Evolutionary conservation across 257 asterid species (phyloP).

Genomic region (Eustoma russellianum): DNA sequence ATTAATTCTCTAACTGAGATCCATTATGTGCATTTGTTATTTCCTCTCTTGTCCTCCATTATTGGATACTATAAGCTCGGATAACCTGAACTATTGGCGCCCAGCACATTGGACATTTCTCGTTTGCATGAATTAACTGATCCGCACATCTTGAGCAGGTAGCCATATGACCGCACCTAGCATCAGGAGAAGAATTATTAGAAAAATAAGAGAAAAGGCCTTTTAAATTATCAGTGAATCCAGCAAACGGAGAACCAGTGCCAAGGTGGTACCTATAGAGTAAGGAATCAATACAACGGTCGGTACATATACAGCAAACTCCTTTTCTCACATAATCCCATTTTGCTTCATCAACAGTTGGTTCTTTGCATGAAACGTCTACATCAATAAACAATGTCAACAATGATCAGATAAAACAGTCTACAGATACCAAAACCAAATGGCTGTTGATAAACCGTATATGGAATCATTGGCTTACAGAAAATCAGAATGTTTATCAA

Average conservation of each 20-base stretch:
- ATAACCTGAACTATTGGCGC: slow-evolving; percentile 83
- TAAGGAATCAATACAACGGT: slow-evolving; percentile 54
- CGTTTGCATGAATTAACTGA: slow-evolving; percentile 32
- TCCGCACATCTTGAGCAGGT: slow-evolving; percentile 77
- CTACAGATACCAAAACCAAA: neutral
- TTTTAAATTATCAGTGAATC: too few relatives aligned
- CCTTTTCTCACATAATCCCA: slow-evolving; percentile 77
- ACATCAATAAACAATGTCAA: slow-evolving; percentile 8
- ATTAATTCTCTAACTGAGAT: slow-evolving; percentile 4
- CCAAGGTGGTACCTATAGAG: slow-evolving; percentile 57
- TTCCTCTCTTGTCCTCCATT: slow-evolving; percentile 3
- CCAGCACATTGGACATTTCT: slow-evolving; percentile 80
- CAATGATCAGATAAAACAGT: neutral
- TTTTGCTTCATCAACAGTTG: slow-evolving; percentile 31
- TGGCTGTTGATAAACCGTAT: neutral
- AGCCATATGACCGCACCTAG: slow-evolving; percentile 97
- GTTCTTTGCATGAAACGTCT: slow-evolving; percentile 26
- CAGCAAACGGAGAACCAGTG: neutral
- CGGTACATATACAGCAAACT: slow-evolving; percentile 65
- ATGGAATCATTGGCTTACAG: too few relatives aligned
- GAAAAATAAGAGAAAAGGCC: neutral
- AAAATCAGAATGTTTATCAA: too few relatives aligned
- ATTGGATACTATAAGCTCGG: slow-evolving; percentile 60
- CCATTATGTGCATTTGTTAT: too few relatives aligned
- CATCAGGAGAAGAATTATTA: neutral